Conservation (phyloP, 208 protist genomes). For the Acanthamoeba royreba region DNA sequence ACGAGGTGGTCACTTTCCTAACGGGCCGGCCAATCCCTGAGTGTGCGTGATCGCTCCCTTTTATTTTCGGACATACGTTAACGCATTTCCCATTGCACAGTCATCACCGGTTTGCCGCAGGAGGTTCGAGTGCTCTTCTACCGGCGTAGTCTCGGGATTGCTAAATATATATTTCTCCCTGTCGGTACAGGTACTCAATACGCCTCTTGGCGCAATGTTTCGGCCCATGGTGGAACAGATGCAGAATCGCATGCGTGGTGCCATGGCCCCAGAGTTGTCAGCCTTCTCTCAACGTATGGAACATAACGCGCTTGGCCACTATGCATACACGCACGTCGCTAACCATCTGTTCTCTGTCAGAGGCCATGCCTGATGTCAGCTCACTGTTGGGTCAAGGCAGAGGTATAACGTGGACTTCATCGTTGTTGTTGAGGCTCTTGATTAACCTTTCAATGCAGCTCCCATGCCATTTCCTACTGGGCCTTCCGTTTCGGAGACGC, state of each 20-base stretch:
- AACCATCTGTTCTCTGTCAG: background rate
- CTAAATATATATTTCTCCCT: no score
- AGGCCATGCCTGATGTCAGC: background rate
- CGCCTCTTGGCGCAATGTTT: constrained; percentile 1
- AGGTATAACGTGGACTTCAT: no score
- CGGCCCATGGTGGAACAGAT: constrained; percentile 38
- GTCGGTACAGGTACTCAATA: background rate
- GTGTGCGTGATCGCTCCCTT: background rate
- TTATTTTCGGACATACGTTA: background rate
- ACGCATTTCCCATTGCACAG: background rate
- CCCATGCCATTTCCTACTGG: background rate
- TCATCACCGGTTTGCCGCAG: constrained; percentile 35
- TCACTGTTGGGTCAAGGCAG: background rate
- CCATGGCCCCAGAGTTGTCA: background rate
- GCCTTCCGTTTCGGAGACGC: background rate
- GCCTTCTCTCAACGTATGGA: background rate
- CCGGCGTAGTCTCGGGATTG: background rate
- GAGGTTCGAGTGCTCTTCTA: background rate
- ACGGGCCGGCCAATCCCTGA: background rate
- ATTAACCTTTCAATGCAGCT: background rate
- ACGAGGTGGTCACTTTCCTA: constrained; percentile 35
- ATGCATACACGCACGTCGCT: background rate
- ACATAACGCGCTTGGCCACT: background rate
- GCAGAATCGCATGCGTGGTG: constrained; percentile 34
- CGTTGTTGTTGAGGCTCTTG: no score